Evolutionary conservation across 345 rosid species (phyloP).

Genomic region (Erysimum cheiranthoides): DNA sequence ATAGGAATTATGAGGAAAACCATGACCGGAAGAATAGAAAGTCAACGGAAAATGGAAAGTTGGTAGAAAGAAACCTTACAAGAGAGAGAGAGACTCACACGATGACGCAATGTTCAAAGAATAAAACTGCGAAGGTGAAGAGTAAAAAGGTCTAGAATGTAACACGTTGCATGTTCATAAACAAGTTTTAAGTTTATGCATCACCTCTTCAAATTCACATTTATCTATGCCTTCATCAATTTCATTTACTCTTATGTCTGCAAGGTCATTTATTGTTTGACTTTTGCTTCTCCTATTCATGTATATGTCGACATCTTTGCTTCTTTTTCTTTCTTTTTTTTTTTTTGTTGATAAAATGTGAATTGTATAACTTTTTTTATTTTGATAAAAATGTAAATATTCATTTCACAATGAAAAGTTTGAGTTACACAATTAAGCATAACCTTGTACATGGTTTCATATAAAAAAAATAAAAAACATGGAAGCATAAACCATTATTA

Average conservation of each 20-base stretch:
- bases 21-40: background rate
- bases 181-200: conserved; percentile 14
- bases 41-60: conserved; percentile 10
- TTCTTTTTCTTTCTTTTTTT: background rate
- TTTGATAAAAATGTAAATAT: no score
- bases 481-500: no score
- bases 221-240: conserved; percentile 32
- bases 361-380: no score
- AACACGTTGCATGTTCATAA: conserved; percentile 18
- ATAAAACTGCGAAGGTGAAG: background rate
- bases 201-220: conserved; percentile 22
- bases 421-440: no score
- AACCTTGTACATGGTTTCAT: no score
- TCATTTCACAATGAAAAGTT: no score
- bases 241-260: conserved; percentile 28
- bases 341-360: background rate
- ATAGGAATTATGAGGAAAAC: conserved; percentile 9
- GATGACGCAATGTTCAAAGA: conserved; percentile 6
- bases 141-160: background rate
- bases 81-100: conserved; percentile 6
- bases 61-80: conserved; percentile 11
- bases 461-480: no score
- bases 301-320: background rate
- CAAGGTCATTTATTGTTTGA: conserved; percentile 33
- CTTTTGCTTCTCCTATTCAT: conserved; percentile 18